A percentile compares a stretch with the other conserved stretches of the same genome.
These are phyloP conservation scores for Chytriomyces hyalinus DNA, from an alignment of 192 early-diverging fungal genomes.

Conservation along the genomic window DNA sequence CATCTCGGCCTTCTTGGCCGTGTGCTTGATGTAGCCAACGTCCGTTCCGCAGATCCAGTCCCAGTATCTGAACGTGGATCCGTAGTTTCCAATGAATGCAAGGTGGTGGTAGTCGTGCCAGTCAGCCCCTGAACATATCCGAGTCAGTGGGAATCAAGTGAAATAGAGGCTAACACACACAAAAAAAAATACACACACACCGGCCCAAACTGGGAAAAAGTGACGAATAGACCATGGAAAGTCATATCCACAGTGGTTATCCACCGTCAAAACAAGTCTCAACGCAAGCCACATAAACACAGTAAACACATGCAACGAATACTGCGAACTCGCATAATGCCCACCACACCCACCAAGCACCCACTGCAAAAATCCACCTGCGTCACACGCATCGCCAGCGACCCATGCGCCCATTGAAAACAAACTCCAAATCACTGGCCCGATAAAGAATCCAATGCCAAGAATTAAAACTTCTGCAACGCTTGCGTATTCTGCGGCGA, in stretches of 20 bases:
- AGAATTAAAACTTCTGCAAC: constrained; percentile 84
- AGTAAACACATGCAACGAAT: constrained; percentile 81
- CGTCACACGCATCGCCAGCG: background rate
- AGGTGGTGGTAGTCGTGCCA: constrained; percentile 94
- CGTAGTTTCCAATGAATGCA: constrained; percentile 56
- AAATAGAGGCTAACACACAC: background rate
- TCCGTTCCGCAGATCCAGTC: constrained; percentile 88
- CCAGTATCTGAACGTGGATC: constrained; percentile 88
- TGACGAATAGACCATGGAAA: constrained; percentile 93
- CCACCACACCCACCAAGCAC: constrained; percentile 19
- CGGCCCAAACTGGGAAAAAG: constrained; percentile 85
- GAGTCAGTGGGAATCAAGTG: background rate
- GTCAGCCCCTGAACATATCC: constrained; percentile 70
- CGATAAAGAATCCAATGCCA: constrained; percentile 83
- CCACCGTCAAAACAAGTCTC: constrained; percentile 81
- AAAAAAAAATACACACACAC: background rate
- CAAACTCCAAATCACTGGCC: constrained; percentile 74
- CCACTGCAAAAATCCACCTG: background rate
- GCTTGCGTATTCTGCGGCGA: constrained; percentile 90
- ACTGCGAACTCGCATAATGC: constrained; percentile 11
- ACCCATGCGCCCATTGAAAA: constrained; percentile 43
- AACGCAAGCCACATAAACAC: constrained; percentile 85
- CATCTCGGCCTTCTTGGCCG: background rate
- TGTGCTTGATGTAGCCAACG: constrained; percentile 61
- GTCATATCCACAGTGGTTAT: constrained; percentile 93